A percentile compares a stretch with the other conserved stretches of the same genome.
phyloP scores from a whole-genome alignment of 192 early-diverging fungal genomes.

The Entomortierella chlamydospora region DNA sequence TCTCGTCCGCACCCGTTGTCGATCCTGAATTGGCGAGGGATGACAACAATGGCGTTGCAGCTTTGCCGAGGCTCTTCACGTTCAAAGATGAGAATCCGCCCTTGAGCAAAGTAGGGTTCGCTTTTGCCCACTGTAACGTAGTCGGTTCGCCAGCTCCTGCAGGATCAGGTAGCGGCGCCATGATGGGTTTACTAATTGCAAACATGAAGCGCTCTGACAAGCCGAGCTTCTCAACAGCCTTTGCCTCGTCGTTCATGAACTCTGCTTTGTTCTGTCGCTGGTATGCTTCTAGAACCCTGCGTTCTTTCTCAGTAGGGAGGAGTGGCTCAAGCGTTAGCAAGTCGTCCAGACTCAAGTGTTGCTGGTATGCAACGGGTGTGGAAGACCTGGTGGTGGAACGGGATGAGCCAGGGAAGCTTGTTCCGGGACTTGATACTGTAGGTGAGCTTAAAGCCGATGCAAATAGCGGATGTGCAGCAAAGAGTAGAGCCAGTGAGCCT shows the following conservation, averaged over 20 bases:
- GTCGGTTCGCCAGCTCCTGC: not conserved
- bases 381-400: constrained; percentile 22
- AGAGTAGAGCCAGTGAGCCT: not conserved
- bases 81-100: constrained; percentile 28
- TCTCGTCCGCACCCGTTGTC: constrained; percentile 1
- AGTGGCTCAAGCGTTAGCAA: constrained; percentile 42
- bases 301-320: constrained; percentile 39
- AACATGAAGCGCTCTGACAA: constrained; percentile 47
- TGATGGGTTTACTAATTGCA: constrained; percentile 32
- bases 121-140: constrained; percentile 15
- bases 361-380: constrained; percentile 35
- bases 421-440: not conserved
- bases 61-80: constrained; percentile 9
- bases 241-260: constrained; percentile 20
- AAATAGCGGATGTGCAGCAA: constrained; percentile 39
- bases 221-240: constrained; percentile 35
- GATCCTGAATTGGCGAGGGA: not conserved
- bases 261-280: constrained; percentile 32
- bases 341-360: constrained; percentile 35
- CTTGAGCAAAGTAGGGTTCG: not conserved
- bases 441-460: constrained; percentile 5
- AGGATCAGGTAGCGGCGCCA: constrained; percentile 2
- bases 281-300: constrained; percentile 21
- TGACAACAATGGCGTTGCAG: not conserved
- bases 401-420: not conserved